Base-by-base conservation (phyloP, 179 eudicot species). In the Silene noctiflora region DNA sequence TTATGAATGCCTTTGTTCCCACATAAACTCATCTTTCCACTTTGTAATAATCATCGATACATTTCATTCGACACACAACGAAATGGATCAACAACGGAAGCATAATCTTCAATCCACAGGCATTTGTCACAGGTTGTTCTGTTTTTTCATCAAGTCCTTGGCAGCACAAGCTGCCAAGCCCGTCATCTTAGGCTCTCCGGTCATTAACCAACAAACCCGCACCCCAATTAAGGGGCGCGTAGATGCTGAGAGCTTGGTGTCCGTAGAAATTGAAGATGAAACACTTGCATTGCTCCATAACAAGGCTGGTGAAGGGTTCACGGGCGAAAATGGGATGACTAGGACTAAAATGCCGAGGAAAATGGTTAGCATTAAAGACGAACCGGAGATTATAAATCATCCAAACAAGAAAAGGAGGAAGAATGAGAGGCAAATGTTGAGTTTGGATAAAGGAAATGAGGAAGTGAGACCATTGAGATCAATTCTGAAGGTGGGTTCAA, bases 151-250 rank as follows among this genome's bases (percentile, higher is more conserved):
- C 82, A 81, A 73, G 71, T 66, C 72, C 74, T 71, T 87, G 33
- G 80, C 84, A 1, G 85, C 85, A 2, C 87, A 87, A 60, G 85
- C 87, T 20, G 35, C 68, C 19, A 87, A 87, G 69, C 84, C 87
- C 3, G 87, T 87, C n/a, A 87, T 79, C 51, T 78, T 85, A 22
- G 88, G 88, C 31, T 74, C 77, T 3, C 76, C 79, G 5, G 19
- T 19, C 29, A 66, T 71, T 14, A 14, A 2, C 21, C 61, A 74
- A 21, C 83, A 56, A 53, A 67, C 73, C 35, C 81, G 53, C 19
- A 4, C 11, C 46, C 5, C 59, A 10, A n/a, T 25, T 6, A 11
- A 46, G 20, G 67, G 67, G 51, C 55, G 17, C 1, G 55, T 69
- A 11, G 80, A 63, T 62, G 58, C 46, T 3, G 74, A 76, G 60